Evolutionary conservation across 768 basidiomycete species (phyloP).

Genomic region (Baorangia bicolor): DNA sequence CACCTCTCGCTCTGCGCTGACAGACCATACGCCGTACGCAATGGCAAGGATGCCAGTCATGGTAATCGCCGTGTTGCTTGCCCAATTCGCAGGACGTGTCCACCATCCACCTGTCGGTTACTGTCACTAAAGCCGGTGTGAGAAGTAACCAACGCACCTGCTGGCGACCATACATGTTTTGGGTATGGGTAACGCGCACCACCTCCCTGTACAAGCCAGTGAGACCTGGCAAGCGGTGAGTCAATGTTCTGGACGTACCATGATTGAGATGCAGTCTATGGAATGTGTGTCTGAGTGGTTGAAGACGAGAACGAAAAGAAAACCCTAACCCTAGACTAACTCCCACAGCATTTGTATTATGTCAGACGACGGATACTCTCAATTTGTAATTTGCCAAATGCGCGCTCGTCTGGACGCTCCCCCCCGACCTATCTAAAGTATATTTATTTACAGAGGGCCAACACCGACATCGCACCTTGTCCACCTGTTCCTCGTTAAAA

Average conservation of each 20-base stretch:
- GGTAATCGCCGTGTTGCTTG: constrained; percentile 74
- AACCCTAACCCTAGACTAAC: constrained; percentile 13
- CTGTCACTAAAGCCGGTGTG: not conserved
- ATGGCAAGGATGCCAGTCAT: constrained; percentile 65
- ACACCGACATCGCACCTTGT: not conserved
- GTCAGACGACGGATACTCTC: no score
- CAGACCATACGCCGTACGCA: constrained; percentile 65
- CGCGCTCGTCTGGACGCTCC: no score
- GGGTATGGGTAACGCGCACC: constrained; percentile 89
- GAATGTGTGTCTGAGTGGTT: not conserved
- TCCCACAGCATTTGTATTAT: not conserved
- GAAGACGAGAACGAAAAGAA: not conserved
- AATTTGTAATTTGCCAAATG: no score
- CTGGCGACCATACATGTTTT: constrained; percentile 93
- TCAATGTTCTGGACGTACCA: constrained; percentile 7
- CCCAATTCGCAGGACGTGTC: constrained; percentile 90
- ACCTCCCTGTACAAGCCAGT: constrained; percentile 56
- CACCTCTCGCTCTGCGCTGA: constrained; percentile 82
- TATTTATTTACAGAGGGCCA: not conserved
- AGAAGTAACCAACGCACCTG: constrained; percentile 49
- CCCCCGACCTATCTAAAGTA: not conserved
- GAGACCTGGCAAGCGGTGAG: not conserved
- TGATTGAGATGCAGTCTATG: not conserved
- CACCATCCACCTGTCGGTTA: constrained; percentile 83
- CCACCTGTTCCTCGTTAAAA: not conserved